phyloP scores from a whole-genome alignment of 257 asterid species.

The Solanum tarijense region DNA sequence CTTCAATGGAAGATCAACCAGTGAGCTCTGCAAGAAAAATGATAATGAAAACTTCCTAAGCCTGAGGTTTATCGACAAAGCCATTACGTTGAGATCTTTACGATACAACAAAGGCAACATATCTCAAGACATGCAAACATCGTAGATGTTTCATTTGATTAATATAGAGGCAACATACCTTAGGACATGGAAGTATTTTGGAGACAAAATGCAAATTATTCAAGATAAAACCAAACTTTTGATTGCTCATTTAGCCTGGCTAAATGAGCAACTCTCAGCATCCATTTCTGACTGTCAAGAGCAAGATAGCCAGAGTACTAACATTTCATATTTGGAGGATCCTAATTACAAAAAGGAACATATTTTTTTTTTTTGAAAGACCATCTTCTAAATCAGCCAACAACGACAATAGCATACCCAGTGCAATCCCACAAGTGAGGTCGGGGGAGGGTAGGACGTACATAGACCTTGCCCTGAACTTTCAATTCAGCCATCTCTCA shows the following conservation, averaged over 20 bases:
- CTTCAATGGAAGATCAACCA: slow-evolving; percentile 96
- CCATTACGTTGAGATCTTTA: not conserved
- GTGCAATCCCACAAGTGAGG: not conserved
- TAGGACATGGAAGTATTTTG: not conserved
- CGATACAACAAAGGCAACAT: not conserved
- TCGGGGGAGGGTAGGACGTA: not conserved
- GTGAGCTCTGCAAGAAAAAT: slow-evolving; percentile 67
- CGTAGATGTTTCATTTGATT: not conserved
- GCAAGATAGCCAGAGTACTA: not conserved
- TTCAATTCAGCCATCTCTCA: not conserved
- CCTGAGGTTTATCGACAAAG: not conserved
- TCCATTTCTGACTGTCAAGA: not conserved
- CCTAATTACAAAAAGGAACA: not conserved
- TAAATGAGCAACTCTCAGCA: not conserved
- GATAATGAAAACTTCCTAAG: slow-evolving; percentile 1
- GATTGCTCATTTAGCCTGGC: not conserved
- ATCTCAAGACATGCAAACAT: not conserved
- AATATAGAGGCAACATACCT: not conserved
- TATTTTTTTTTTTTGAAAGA: not conserved
- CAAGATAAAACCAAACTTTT: not conserved
- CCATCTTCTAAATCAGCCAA: not conserved
- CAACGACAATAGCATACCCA: not conserved
- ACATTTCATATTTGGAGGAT: not conserved
- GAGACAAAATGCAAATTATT: not conserved
- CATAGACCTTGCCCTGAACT: not conserved